Evolutionary conservation across 163 green algal species (phyloP), one percentile per base, ranked within the genome.

Genomic region (Volvox carteri): DNA sequence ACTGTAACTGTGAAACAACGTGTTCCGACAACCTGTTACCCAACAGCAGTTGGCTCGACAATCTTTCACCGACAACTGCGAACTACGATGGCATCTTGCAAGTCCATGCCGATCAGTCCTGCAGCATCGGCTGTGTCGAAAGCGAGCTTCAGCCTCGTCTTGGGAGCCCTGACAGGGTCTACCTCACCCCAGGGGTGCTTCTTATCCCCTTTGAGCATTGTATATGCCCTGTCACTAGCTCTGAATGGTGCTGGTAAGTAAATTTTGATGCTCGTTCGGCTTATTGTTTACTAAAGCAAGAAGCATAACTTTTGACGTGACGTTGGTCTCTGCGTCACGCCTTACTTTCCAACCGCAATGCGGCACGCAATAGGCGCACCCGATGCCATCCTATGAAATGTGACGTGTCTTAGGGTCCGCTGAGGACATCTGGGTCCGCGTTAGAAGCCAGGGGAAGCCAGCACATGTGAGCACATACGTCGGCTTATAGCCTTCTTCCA

Each of bases 161-260:
- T 80, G 4, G 48, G 35, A 21, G 67, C 81, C 1, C 65, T 56
- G 5, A 9, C 65, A 35, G 1, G 14, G 0, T 14, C 39, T 5
- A 16, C 56, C 2, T 54, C 19, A 0, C 39, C 60, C 7, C 46
- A 68, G 25, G 85, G 85, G 12, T 72, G 42, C 46, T 90, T 85
- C 35, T n/a, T 85, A 1, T 86, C 75, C 5, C 85, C 85, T 11
- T 25, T 90, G 23, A 81, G 56, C 62, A 86, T 90, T 5, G 5
- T 86, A 8, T 90, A 86, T 48, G 86, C 75, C 0, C 67, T 90
- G 35, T 50, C 86, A 1, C 76, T 90, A 3, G 86, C 86, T 4
- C 46, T 86, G 0, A 90, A 90, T 39, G 86, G 72, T 18, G 86
- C 86, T 9, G 86, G 86, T 90, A 52, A 35, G 54, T 74, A 23